Conservation (phyloP, 2,329 filamentous ascomycete species). For the Epichloe festucae region DNA sequence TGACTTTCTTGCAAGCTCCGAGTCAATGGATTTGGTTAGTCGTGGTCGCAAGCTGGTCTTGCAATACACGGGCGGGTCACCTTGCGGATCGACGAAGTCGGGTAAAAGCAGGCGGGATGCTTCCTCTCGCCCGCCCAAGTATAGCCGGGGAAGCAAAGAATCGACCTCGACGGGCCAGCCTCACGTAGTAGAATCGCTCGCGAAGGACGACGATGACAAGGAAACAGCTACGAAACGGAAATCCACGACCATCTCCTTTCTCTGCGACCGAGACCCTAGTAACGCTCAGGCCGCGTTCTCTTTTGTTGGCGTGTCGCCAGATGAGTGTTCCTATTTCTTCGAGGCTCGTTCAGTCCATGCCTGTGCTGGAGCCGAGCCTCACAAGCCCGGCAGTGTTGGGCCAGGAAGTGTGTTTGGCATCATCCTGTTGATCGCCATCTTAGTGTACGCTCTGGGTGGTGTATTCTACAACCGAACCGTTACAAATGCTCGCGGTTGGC, state of each 20-base stretch:
- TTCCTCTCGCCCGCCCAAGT: not conserved
- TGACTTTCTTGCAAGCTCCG: constrained; percentile 16
- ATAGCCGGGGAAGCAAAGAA: not conserved
- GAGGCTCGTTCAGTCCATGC: constrained; percentile 78
- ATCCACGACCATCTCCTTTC: constrained; percentile 81
- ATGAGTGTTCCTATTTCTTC: constrained; percentile 93
- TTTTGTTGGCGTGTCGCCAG: constrained; percentile 71
- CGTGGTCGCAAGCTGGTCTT: constrained; percentile 64
- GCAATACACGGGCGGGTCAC: constrained; percentile 66
- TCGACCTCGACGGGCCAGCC: not conserved
- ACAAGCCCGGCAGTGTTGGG: constrained; percentile 59
- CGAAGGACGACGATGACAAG: constrained; percentile 16
- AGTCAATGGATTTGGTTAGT: constrained; percentile 39
- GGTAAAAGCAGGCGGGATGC: constrained; percentile 15
- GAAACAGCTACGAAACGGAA: constrained; percentile 37
- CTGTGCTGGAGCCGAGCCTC: constrained; percentile 54
- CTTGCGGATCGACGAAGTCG: constrained; percentile 40
- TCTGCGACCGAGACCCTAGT: constrained; percentile 75
- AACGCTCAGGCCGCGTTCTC: constrained; percentile 56
- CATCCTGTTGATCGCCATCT: constrained; percentile 61
- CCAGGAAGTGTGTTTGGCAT: constrained; percentile 74
- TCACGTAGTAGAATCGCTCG: constrained; percentile 13
- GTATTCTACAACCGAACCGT: constrained; percentile 94
- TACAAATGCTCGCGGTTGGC: constrained; percentile 87
- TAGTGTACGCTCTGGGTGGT: constrained; percentile 84